phyloP scores from a whole-genome alignment of 1,284 basidiomycete genomes.

The Chondrostereum purpureum region DNA sequence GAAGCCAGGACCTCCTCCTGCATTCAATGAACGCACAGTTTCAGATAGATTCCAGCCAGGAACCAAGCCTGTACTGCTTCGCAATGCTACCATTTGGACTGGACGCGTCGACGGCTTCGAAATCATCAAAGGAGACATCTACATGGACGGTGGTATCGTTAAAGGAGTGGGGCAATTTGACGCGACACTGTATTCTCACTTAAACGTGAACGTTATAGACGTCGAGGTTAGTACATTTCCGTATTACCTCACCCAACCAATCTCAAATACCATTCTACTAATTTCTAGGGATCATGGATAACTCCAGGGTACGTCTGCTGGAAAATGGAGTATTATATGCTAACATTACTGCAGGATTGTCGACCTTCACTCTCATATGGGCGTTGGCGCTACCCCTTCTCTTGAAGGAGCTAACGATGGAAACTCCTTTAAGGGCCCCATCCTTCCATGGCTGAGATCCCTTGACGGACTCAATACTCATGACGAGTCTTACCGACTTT shows the following conservation, averaged over 20 bases:
- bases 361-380: constrained; percentile 61
- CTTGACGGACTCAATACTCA: constrained; percentile 20
- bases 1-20: constrained; percentile 44
- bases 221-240: constrained; percentile 14
- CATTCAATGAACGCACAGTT: constrained; percentile 46
- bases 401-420: constrained; percentile 33
- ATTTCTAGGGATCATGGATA: constrained; percentile 12
- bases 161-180: constrained; percentile 43
- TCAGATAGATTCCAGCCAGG: constrained; percentile 69
- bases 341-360: constrained; percentile 28
- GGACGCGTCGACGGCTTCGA: constrained; percentile 60
- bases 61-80: constrained; percentile 59
- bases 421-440: constrained; percentile 34
- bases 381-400: constrained; percentile 39
- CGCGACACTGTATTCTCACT: constrained; percentile 22
- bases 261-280: no score
- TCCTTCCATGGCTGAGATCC: constrained; percentile 27
- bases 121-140: constrained; percentile 53
- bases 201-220: constrained; percentile 25
- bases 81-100: constrained; percentile 84
- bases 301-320: constrained; percentile 11
- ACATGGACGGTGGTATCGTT: constrained; percentile 53
- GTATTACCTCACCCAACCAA: no score
- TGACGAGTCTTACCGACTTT: constrained; percentile 18
- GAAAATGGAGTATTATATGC: not conserved